Percentiles rank a stretch among this genome's conserved stretches.
These are phyloP conservation scores for Fonsecaea multimorphosa DNA, from an alignment of 2,329 filamentous ascomycete genomes.

Conservation along the genomic window DNA sequence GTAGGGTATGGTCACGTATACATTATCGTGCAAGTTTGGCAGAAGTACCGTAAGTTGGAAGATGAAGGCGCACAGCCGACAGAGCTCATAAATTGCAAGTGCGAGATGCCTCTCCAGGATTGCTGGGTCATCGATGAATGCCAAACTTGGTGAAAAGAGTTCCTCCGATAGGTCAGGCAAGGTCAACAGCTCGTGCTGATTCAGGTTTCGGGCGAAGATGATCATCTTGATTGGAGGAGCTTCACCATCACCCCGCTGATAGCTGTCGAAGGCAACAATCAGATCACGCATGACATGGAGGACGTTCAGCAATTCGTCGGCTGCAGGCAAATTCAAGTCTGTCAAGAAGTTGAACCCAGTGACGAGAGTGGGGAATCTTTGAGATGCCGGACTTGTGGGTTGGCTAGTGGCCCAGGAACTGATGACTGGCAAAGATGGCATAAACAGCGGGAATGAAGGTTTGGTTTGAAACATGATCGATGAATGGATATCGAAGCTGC, in stretches of 20 bases:
- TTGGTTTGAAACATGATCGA: conserved; percentile 20
- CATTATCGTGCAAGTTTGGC: conserved; percentile 16
- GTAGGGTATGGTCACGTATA: conserved; percentile 13
- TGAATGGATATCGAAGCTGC: conserved; percentile 22
- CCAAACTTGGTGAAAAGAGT: neutral
- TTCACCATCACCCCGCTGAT: conserved; percentile 9
- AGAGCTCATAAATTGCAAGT: conserved; percentile 19
- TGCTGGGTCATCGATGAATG: neutral
- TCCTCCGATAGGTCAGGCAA: conserved; percentile 82
- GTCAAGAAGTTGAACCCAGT: conserved; percentile 3
- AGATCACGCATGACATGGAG: conserved; percentile 10
- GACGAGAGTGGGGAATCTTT: neutral
- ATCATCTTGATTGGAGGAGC: conserved; percentile 22
- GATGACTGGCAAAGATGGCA: conserved; percentile 12
- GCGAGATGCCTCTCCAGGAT: neutral
- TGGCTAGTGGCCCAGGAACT: conserved; percentile 13
- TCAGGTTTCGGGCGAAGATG: conserved; percentile 58
- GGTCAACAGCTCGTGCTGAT: conserved; percentile 99
- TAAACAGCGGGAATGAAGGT: conserved; percentile 17
- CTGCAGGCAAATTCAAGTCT: neutral
- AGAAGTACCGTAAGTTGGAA: conserved; percentile 20
- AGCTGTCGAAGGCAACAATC: conserved; percentile 19
- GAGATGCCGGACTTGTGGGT: conserved; percentile 5
- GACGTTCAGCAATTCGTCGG: conserved; percentile 2
- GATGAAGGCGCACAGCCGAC: conserved; percentile 15